Base-by-base conservation (phyloP, 352 stramenopile genomes). In the Aphanomyces cochlioides region DNA sequence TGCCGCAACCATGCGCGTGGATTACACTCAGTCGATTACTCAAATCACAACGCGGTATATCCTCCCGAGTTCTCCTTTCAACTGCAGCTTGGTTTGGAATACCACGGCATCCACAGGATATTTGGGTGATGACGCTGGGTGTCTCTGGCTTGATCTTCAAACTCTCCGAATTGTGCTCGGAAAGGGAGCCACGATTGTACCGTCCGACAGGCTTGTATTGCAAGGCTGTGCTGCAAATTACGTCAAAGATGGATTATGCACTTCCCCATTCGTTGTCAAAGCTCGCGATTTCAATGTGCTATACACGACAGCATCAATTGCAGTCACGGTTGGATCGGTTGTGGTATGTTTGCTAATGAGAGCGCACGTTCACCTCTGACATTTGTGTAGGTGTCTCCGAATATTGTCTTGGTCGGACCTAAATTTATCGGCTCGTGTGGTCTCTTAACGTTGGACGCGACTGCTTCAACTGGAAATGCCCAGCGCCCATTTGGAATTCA, bases 351-450 rank as follows among this genome's bases (percentile, higher is more conserved):
- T 17, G 19, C 6, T 41, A 45, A n/a, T 50, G n/a, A 12, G 19
- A 58, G 50, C 50, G 7, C 2, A 2, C 10, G 2, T 1, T 50
- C 43, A 36, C 36, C 50, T 10, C 17, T 58, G 50, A 7, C 21
- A 53, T 58, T 58, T 58, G 50, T 58, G 50, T 61, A 61, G 54
- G 54, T 61, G 6, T 45, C 19, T 19, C 83, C 83, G 0, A 81
- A 56, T 15, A 70, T 80, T 10, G 74, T 90, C 1, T 21, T 93
- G 7, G 79, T 76, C 28, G 66, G 71, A 7, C 83, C 85, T 0
- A 81, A 90, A 6, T 76, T 83, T n/a, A 77, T 81, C 15, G 80
- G 83, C 3, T 85, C 80, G 15, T 93, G 85, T 57, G 85, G 85
- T 0, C n/a, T 41, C 1, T 90, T 83, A 78, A 66, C 56, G 0